phyloP scores from a whole-genome alignment of 2,329 filamentous ascomycete genomes.

The Colletotrichum falcatum region DNA sequence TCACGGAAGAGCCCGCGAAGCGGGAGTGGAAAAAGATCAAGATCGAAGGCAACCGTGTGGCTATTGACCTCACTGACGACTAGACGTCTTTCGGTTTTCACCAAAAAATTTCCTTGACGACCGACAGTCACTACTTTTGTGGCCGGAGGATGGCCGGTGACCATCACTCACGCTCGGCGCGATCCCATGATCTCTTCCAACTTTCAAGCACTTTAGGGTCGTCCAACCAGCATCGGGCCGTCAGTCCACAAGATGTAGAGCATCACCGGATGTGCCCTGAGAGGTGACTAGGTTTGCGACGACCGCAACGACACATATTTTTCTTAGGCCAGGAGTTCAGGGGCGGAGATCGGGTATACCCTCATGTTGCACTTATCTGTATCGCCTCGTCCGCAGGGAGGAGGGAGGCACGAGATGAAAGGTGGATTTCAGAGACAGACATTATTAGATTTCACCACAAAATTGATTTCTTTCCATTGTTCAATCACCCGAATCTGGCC shows the following conservation, averaged over 20 bases:
- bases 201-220: background rate
- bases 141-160: background rate
- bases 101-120: background rate
- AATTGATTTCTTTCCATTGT: background rate
- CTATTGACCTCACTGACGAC: conserved; percentile 42
- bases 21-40: conserved; percentile 40
- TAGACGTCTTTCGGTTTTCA: background rate
- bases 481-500: too few relatives aligned
- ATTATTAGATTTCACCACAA: background rate
- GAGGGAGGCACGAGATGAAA: background rate
- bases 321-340: conserved; percentile 16
- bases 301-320: background rate
- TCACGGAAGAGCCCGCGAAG: conserved; percentile 30
- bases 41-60: conserved; percentile 29
- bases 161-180: too few relatives aligned
- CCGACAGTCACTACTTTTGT: background rate
- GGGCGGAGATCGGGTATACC: conserved; percentile 28
- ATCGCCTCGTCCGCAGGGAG: background rate
- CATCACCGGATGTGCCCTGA: background rate
- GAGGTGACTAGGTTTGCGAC: background rate
- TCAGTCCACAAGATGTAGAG: background rate
- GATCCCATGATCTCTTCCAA: background rate
- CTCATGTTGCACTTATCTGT: background rate
- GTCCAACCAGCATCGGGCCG: background rate
- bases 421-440: background rate